Percentiles rank a stretch among this genome's conserved stretches.
These are phyloP conservation scores for Pelargonium myrrhifolium DNA, from an alignment of 441 rosid species.

Conservation along the genomic window DNA sequence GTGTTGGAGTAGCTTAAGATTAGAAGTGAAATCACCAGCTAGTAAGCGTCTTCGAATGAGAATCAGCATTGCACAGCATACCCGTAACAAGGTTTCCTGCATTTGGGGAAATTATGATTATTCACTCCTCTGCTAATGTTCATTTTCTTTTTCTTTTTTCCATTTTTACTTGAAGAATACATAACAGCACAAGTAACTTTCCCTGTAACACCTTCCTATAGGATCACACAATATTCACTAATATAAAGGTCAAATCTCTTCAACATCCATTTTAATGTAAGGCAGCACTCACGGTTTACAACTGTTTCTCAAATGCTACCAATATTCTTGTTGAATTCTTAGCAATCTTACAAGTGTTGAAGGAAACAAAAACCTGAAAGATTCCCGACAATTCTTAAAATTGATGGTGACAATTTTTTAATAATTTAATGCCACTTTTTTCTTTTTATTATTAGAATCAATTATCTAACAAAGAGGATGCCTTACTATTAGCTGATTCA, in stretches of 20 bases:
- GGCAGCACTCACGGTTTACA: constrained; percentile 1
- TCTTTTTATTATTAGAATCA: background rate
- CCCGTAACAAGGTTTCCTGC: constrained; percentile 84
- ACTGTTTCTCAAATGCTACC: background rate
- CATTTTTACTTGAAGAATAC: background rate
- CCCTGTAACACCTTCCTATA: background rate
- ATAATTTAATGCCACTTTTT: too few relatives aligned
- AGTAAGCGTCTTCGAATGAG: constrained; percentile 75
- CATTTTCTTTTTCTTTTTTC: background rate
- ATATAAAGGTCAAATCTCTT: background rate
- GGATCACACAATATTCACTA: background rate
- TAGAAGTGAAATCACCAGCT: constrained; percentile 94
- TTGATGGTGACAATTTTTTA: background rate
- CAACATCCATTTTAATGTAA: background rate
- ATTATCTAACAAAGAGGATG: background rate
- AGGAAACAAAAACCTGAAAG: too few relatives aligned
- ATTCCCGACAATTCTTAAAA: background rate
- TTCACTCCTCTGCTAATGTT: background rate
- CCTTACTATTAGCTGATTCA: background rate
- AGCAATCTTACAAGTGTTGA: background rate
- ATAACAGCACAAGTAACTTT: background rate
- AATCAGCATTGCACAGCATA: constrained; percentile 94
- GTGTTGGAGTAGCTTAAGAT: constrained; percentile 81
- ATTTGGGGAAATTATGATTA: constrained; percentile 6
- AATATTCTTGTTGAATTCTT: background rate